Evolutionary conservation across 1,284 basidiomycete genomes (phyloP).

Genomic region (Pascua sp.): DNA sequence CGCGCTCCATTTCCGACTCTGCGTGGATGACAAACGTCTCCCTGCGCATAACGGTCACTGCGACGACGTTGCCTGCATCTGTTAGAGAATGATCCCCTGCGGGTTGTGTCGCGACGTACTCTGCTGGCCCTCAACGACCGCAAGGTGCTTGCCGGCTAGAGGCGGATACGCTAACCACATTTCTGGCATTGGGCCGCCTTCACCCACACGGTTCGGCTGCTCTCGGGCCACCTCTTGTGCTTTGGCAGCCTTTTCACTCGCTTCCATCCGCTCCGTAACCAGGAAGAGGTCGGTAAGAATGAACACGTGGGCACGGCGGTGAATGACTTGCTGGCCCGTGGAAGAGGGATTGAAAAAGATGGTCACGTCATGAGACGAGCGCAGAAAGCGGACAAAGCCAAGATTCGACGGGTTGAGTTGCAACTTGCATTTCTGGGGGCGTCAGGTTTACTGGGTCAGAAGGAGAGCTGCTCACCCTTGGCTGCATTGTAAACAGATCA

Average conservation of each 20-base stretch:
- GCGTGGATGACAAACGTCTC: conserved; percentile 72
- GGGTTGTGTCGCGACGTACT: conserved; percentile 30
- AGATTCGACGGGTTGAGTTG: conserved; percentile 82
- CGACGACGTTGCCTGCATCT: conserved; percentile 62
- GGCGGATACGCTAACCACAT: conserved; percentile 96
- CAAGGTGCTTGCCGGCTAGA: conserved; percentile 87
- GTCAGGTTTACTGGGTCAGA: neutral
- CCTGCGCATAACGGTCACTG: conserved; percentile 82
- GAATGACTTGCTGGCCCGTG: conserved; percentile 68
- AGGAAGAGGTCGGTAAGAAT: conserved; percentile 90
- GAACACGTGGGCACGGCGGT: conserved; percentile 77
- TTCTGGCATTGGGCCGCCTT: conserved; percentile 62
- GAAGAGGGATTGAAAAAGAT: conserved; percentile 75
- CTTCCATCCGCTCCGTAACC: conserved; percentile 75
- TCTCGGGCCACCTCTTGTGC: conserved; percentile 41
- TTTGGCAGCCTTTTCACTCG: conserved; percentile 56
- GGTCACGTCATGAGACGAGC: conserved; percentile 68
- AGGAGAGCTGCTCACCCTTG: conserved; percentile 62
- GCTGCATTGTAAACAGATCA: conserved; percentile 94
- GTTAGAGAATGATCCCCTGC: conserved; percentile 2
- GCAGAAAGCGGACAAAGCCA: conserved; percentile 74
- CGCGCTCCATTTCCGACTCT: conserved; percentile 62
- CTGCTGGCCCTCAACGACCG: conserved; percentile 60
- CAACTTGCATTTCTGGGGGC: conserved; percentile 72
- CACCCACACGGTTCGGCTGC: conserved; percentile 45